These are phyloP conservation scores for Alternaria sp. DNA, from an alignment of 2,329 filamentous ascomycete species.

Conservation along the genomic window DNA sequence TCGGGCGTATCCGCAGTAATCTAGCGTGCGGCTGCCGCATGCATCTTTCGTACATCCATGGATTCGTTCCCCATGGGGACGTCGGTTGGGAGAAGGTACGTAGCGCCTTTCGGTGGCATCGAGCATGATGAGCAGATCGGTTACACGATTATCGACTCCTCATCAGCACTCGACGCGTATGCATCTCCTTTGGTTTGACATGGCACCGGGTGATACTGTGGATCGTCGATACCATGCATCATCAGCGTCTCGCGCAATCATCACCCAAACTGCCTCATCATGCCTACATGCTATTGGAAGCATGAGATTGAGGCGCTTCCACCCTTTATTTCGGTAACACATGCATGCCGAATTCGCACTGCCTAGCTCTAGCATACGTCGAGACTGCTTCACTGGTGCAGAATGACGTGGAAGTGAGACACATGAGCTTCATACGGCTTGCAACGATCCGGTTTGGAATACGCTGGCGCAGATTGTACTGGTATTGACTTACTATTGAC, in stretches of 20 bases:
- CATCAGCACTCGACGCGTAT: neutral
- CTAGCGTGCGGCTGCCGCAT: neutral
- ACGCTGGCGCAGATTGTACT: neutral
- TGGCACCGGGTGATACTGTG: neutral
- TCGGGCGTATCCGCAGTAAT: neutral
- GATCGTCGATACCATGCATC: neutral
- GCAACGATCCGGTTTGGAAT: neutral
- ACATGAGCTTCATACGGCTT: neutral
- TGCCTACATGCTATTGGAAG: neutral
- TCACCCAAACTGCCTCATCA: neutral
- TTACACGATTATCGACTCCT: neutral
- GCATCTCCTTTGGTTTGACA: neutral
- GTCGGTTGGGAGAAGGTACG: neutral
- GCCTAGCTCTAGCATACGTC: neutral
- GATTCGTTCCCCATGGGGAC: neutral
- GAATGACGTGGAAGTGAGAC: neutral
- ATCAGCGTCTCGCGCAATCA: neutral
- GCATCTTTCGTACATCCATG: neutral
- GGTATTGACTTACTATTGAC: neutral
- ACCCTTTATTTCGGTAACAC: neutral
- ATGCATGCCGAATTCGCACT: neutral
- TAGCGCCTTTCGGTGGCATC: neutral
- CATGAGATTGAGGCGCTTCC: neutral
- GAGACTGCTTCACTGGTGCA: neutral
- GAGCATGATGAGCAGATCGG: neutral